Percentiles rank a stretch among this genome's conserved stretches.
Conservation (phyloP, 2,329 filamentous ascomycete genomes). For the Coniosporium tulheliwenetii region DNA sequence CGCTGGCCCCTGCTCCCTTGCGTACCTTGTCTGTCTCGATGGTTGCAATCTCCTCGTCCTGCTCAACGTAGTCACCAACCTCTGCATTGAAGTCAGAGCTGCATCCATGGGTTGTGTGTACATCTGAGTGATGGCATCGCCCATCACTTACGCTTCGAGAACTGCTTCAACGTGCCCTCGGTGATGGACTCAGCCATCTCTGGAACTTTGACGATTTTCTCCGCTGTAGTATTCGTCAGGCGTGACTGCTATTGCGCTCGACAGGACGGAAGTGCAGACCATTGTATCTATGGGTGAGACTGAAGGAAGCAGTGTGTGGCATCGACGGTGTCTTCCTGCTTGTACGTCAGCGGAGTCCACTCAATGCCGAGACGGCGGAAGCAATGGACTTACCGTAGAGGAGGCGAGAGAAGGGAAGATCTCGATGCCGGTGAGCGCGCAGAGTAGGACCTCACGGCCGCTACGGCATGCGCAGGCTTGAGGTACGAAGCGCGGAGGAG, state of each 20-base stretch:
- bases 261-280: too few species aligned
- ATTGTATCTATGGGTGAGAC: too few species aligned
- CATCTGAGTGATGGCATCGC: neutral
- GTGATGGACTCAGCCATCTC: constrained; percentile 98
- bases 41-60: constrained; percentile 93
- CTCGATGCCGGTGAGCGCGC: too few species aligned
- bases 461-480: constrained; percentile 7
- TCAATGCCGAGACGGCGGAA: neutral
- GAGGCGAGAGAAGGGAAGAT: too few species aligned
- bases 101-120: neutral
- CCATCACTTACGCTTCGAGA: constrained; percentile 52
- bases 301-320: too few species aligned
- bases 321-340: constrained; percentile 8
- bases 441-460: too few species aligned
- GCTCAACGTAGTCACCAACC: constrained; percentile 84
- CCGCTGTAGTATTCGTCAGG: constrained; percentile 33
- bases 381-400: constrained; percentile 1
- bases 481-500: constrained; percentile 11
- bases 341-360: neutral
- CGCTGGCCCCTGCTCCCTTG: neutral
- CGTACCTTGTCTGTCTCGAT: constrained; percentile 96
- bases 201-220: constrained; percentile 81
- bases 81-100: constrained; percentile 25
- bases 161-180: constrained; percentile 92
- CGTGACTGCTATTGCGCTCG: too few species aligned